Conservation (phyloP, 2,329 filamentous ascomycete genomes). For the Rutstroemia sp. region DNA sequence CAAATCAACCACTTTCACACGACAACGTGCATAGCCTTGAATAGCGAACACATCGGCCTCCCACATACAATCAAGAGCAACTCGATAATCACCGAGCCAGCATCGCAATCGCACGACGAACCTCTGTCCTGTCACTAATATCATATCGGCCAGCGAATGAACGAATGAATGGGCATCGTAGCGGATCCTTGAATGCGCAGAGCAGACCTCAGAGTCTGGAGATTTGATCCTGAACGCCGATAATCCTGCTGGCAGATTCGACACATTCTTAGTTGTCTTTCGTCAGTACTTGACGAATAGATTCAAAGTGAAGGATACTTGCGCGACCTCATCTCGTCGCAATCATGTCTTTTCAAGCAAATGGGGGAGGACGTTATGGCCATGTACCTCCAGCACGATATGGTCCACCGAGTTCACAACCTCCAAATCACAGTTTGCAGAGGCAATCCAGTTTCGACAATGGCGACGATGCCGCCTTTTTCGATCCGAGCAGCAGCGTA, state of each 20-base stretch:
- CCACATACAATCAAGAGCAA: not conserved
- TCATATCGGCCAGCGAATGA: not conserved
- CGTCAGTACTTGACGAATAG: not conserved
- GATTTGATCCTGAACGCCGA: not conserved
- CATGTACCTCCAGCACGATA: conserved; percentile 61
- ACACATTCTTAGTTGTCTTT: not conserved
- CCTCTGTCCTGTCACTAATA: too few relatives aligned
- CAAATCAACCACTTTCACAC: conserved; percentile 3
- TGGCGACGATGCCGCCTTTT: conserved; percentile 61
- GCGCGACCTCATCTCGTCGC: conserved; percentile 2
- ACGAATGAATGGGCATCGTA: conserved; percentile 17
- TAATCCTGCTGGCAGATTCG: conserved; percentile 1
- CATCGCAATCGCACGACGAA: not conserved
- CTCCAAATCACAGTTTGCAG: conserved; percentile 30
- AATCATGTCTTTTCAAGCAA: conserved; percentile 53
- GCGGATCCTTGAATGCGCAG: conserved; percentile 1
- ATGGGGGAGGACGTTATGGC: conserved; percentile 57
- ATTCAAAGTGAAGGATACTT: not conserved
- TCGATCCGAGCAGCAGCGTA: conserved; percentile 30
- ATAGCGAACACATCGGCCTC: not conserved
- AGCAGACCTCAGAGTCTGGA: not conserved
- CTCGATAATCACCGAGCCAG: not conserved
- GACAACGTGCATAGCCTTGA: conserved; percentile 7
- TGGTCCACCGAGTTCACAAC: conserved; percentile 33
- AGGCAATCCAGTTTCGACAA: conserved; percentile 68